Base-by-base conservation (phyloP, 306 rosid genomes). In the Corylus heterophylla region DNA sequence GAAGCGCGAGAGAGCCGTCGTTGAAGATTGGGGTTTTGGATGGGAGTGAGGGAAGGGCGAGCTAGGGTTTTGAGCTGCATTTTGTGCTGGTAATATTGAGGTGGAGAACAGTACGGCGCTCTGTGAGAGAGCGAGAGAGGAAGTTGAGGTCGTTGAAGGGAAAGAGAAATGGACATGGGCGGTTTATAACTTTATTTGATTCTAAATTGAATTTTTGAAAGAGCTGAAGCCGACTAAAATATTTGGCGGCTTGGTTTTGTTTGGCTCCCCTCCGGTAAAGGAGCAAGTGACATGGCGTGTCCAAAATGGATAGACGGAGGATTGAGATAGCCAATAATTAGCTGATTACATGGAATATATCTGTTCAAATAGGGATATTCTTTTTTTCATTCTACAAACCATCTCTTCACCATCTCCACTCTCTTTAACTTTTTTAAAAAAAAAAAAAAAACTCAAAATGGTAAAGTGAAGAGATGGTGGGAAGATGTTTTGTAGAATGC, bases 41-140 rank as follows among this genome's bases (percentile, higher is more conserved):
- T 20, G 12, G 56, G 51, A 10, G 25, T 79, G 50, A 20, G 59
- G 25, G 86, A 49, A 31, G 79, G 61, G 44, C 71, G 78, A 8
- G 82, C 18, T 54, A 78, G 61, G 51, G 78, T 45, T 17, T 85
- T 52, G 69, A 85, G 77, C 71, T 78, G 74, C 88, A 85, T 85
- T 22, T 56, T 49, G 2, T 14, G 74, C 54, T 20, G 56, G 18
- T 4, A 54, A 51, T 51, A 51, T 51, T 18, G 68, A 25, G 37
- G 45, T 3, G 48, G 67, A 64, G 12, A 71, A 3, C 44, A 25
- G 31, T 31, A 45, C 3, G 8, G 73, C 2, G 54, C 35, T 16
- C 44, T 11, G 56, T 22, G 58, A 50, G 14, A 14, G 31, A 77
- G 61, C 22, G n/a, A 20, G 25, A 25, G n/a, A 8, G 55, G 2